A percentile compares a stretch with the other conserved stretches of the same genome.
Evolutionary conservation across 257 asterid species (phyloP).

Genomic region (Sherardia arvensis): DNA sequence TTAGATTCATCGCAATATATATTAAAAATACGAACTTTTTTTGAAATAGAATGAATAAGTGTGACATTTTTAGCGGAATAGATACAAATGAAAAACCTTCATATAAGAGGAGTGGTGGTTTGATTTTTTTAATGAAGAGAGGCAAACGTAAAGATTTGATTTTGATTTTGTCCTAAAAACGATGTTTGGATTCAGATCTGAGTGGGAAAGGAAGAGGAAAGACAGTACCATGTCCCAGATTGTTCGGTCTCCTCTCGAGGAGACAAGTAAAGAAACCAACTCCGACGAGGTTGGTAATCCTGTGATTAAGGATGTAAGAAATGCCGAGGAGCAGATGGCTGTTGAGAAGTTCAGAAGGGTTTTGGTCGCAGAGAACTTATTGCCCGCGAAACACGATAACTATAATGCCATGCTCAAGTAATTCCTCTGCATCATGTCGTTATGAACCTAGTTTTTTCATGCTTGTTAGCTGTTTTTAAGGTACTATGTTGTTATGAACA

Average conservation of each 20-base stretch:
- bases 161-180: conserved; percentile 23
- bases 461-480: not conserved
- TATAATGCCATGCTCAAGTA: conserved; percentile 59
- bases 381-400: conserved; percentile 57
- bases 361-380: conserved; percentile 41
- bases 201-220: conserved; percentile 26
- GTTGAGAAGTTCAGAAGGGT: conserved; percentile 50
- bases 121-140: not conserved
- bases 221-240: conserved; percentile 27
- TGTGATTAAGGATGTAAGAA: conserved; percentile 28
- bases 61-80: not conserved
- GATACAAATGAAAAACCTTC: not conserved
- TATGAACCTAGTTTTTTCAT: not conserved
- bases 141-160: not conserved
- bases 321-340: conserved; percentile 33
- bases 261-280: conserved; percentile 20
- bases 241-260: conserved; percentile 28
- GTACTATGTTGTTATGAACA: not conserved
- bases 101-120: not conserved
- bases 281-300: conserved; percentile 30
- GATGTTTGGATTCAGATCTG: conserved; percentile 32
- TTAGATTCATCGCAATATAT: not conserved
- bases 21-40: not conserved
- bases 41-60: not conserved
- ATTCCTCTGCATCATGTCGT: not conserved